A percentile compares a stretch with the other conserved stretches of the same genome.
phyloP scores from a whole-genome alignment of 495 filamentous ascomycete genomes.

The Echria macrotheca region DNA sequence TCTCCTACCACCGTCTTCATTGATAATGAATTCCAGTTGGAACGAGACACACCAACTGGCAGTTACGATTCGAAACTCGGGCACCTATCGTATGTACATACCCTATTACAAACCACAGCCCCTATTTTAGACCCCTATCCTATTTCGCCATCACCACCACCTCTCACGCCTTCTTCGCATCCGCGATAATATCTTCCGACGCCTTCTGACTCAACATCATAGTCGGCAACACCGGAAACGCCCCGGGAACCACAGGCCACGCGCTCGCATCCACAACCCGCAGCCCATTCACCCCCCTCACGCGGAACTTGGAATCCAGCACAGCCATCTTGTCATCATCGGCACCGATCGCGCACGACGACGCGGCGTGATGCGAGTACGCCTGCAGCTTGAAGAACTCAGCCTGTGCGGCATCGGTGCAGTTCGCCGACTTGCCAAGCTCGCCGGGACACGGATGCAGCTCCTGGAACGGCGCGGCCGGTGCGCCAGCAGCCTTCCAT shows the following conservation, averaged over 20 bases:
- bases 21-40: too few relatives aligned
- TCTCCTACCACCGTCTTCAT: too few relatives aligned
- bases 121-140: too few relatives aligned
- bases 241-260: constrained; percentile 51
- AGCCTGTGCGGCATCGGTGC: constrained; percentile 35
- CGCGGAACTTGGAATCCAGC: constrained; percentile 47
- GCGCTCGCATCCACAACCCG: constrained; percentile 52
- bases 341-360: constrained; percentile 44
- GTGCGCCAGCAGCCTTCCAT: constrained; percentile 26
- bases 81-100: too few relatives aligned
- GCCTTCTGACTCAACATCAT: constrained; percentile 64
- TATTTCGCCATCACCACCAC: too few relatives aligned
- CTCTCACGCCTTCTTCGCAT: constrained; percentile 37
- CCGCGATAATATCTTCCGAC: constrained; percentile 52
- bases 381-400: constrained; percentile 43
- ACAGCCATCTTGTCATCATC: constrained; percentile 46
- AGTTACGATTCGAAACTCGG: too few relatives aligned
- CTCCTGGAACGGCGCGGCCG: constrained; percentile 35
- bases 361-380: constrained; percentile 48
- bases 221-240: constrained; percentile 54
- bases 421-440: constrained; percentile 19
- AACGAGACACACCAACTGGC: too few relatives aligned
- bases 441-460: constrained; percentile 37
- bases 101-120: too few relatives aligned
- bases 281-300: constrained; percentile 42